phyloP scores from a whole-genome alignment of 352 stramenopile species.

The Elongisporangium senticosum region DNA sequence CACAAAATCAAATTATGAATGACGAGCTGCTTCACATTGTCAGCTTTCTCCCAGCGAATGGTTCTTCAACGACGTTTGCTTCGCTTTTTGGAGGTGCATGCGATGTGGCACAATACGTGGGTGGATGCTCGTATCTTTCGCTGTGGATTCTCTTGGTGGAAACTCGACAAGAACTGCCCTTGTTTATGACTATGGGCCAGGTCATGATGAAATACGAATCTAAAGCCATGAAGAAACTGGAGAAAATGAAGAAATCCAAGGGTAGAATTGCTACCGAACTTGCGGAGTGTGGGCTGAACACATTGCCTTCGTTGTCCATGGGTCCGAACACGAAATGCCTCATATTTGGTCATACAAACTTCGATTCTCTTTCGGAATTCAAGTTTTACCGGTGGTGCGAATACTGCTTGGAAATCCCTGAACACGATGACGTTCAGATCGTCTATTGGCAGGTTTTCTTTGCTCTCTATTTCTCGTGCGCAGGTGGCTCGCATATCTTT shows the following conservation, averaged over 20 bases:
- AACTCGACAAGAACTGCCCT: slow-evolving; percentile 64
- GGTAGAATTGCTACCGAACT: slow-evolving; percentile 49
- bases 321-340: slow-evolving; percentile 11
- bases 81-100: slow-evolving; percentile 62
- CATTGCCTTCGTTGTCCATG: slow-evolving; percentile 8
- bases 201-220: slow-evolving; percentile 74
- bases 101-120: slow-evolving; percentile 62
- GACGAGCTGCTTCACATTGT: slow-evolving; percentile 33
- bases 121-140: slow-evolving; percentile 53
- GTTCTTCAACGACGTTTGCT: slow-evolving; percentile 36
- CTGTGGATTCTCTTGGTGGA: slow-evolving; percentile 69
- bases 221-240: slow-evolving; percentile 71
- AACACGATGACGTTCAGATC: slow-evolving; percentile 41
- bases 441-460: slow-evolving; percentile 76
- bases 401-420: slow-evolving; percentile 52
- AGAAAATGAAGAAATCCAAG: slow-evolving; percentile 69
- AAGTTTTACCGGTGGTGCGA: slow-evolving; percentile 68
- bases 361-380: slow-evolving; percentile 57
- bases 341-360: slow-evolving; percentile 38
- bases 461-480: slow-evolving; percentile 59
- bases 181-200: slow-evolving; percentile 61
- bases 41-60: slow-evolving; percentile 55
- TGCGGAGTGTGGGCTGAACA: slow-evolving; percentile 21
- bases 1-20: slow-evolving; percentile 26
- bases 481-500: slow-evolving; percentile 41